Base-by-base conservation (phyloP, 352 stramenopile species). In the Globisporangium viniferum region DNA sequence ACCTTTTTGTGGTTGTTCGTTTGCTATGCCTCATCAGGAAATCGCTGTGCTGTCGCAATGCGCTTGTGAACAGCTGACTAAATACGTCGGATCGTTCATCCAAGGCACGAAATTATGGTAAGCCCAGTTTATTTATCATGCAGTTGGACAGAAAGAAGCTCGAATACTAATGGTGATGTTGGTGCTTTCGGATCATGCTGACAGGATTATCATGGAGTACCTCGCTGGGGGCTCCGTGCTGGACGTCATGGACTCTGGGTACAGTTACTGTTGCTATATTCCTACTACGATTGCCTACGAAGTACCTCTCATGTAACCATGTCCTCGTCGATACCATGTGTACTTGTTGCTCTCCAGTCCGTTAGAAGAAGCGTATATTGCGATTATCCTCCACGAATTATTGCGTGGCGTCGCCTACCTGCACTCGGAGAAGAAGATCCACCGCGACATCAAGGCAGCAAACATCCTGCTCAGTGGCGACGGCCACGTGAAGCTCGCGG, bases 141-240 rank as follows among this genome's bases (percentile, higher is more conserved):
- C 15, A 33, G 5, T 33, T 24, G 5, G 44, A 22, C 18, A 22
- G 44, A 49, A 56, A 41, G 24, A 2, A 18, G 41, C 18, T 58
- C 35, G 18, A 6, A 54, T 29, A 24, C 2, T 65, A 15, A 33
- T 9, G 9, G 9, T 59, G 46, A 9, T 35, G 27, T 7, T 27
- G 61, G 53, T 68, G 67, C 12, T 22, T 64, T 18, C n/a, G 5
- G n/a, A 22, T n/a, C 35, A 29, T 53, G 56, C n/a, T 36, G 12
- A 18, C 22, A 92, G 89, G 79, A 98, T 99, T 71, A 86, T 97
- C 55, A 98, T 99, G 89, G 96, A 99, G 69, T 97, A 93, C 73
- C 89, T 98, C 44, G 85, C 95, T 14, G 93, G 92, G 3, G 93
- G 93, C 0, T 96, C 89, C 0, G 84, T 99, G 27, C 91, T 94